Conservation (phyloP, 2,329 filamentous ascomycete species). For the Escovopsis weberi region DNA sequence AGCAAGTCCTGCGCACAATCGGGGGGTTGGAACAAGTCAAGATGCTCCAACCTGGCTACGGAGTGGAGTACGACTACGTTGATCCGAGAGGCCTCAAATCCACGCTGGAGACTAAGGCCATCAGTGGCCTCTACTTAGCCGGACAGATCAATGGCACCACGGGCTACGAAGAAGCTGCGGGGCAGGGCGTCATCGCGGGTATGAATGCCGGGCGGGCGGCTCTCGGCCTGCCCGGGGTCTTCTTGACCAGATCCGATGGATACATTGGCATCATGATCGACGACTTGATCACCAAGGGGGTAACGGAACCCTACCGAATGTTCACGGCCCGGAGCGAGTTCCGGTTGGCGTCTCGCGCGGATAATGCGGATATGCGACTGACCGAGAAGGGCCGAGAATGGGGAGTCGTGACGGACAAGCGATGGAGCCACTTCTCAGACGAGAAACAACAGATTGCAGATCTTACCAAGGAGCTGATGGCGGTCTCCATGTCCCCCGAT, state of each 20-base stretch:
- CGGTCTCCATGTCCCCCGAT: conserved; percentile 41
- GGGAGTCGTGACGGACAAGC: conserved; percentile 62
- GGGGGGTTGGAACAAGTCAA: conserved; percentile 74
- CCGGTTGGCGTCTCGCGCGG: conserved; percentile 77
- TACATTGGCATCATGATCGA: conserved; percentile 99
- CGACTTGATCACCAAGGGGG: conserved; percentile 90
- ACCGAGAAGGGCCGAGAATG: conserved; percentile 63
- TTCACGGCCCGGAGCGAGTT: conserved; percentile 95
- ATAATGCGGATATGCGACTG: conserved; percentile 84
- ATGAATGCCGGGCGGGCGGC: conserved; percentile 85
- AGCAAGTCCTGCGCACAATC: conserved; percentile 72
- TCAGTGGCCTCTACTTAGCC: conserved; percentile 76
- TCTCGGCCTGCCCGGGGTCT: conserved; percentile 47
- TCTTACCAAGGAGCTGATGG: conserved; percentile 46
- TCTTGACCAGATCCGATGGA: conserved; percentile 67
- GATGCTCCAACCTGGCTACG: conserved; percentile 93
- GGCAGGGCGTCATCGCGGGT: conserved; percentile 81
- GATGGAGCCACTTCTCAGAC: conserved; percentile 58
- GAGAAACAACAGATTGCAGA: conserved; percentile 53
- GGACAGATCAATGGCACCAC: conserved; percentile 98
- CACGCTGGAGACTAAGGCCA: conserved; percentile 89
- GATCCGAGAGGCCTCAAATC: conserved; percentile 77
- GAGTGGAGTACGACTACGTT: conserved; percentile 97
- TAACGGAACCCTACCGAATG: conserved; percentile 95
- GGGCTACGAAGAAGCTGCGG: conserved; percentile 93